These are phyloP conservation scores for Mycena alexandri DNA, from an alignment of 768 basidiomycete species.

Conservation along the genomic window DNA sequence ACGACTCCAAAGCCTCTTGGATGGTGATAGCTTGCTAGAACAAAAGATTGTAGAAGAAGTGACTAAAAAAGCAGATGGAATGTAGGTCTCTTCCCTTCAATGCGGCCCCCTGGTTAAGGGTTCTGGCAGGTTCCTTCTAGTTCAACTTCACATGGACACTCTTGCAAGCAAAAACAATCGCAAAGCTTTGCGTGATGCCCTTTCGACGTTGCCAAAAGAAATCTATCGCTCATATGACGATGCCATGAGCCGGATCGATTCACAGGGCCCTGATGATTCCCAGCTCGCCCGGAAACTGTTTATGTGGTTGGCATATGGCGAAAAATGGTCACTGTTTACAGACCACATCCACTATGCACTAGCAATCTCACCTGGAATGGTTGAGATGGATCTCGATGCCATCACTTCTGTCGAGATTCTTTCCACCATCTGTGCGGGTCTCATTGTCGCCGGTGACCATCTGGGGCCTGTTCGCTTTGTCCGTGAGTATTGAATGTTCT, in stretches of 20 bases:
- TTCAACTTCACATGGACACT: no score
- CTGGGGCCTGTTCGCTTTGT: not conserved
- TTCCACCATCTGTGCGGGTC: not conserved
- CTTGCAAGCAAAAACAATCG: constrained; percentile 1
- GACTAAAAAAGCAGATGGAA: not conserved
- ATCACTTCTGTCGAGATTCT: not conserved
- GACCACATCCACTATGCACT: not conserved
- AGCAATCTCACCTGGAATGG: not conserved
- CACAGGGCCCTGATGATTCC: not conserved
- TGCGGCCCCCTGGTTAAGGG: not conserved
- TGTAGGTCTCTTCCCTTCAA: not conserved
- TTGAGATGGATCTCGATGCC: not conserved
- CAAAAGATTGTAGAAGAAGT: constrained; percentile 1
- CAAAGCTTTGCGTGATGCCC: not conserved
- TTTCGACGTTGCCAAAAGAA: not conserved
- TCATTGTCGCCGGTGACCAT: not conserved
- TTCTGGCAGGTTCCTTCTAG: constrained; percentile 2
- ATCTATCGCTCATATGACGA: constrained; percentile 1
- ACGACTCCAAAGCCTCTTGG: not conserved
- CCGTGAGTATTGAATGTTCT: not conserved
- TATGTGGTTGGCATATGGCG: not conserved
- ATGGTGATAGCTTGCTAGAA: not conserved
- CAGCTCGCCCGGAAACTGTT: not conserved
- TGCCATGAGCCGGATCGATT: not conserved
- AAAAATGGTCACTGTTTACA: not conserved